Evolutionary conservation across 83 land plant species (phyloP), one percentile per base, ranked within the genome.

Genomic region (Isoetes engelmannii): DNA sequence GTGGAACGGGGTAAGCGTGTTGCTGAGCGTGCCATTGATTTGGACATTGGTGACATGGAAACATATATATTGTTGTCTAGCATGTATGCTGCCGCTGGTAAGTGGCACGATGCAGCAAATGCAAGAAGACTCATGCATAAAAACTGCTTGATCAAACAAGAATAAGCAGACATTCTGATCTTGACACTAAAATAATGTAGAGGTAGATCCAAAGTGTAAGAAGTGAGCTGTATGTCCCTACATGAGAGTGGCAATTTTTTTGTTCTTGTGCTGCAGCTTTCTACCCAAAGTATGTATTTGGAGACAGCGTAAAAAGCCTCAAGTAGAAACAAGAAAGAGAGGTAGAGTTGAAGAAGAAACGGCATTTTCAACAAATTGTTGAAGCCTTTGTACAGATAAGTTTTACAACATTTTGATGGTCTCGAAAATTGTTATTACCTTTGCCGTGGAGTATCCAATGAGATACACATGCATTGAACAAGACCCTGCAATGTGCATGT

Each of bases 291-390:
- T 50, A 50, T 8, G 10, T 50, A 8, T 60, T 60, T 63, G 41
- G 66, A 63, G 69, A 66, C 15, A 66, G 69, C 45, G 61, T 46
- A 53, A 66, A 53, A 66, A 18, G 17, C 53, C 45, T 48, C 45
- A 18, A 66, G 69, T 46, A 53, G 48, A 18, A 66, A 18, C 45
- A 18, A 66, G 69, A 66, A 18, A 47, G 61, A 66, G 69, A 47
- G 61, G 17, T 12, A 66, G 61, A 46, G 10, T 37, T 5, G 50
- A 21, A 6, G 47, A n/a, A n/a, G n/a, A 69, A 41, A 69, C 17
- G 10, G 62, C n/a, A n/a, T n/a, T n/a, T n/a, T n/a, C n/a, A n/a
- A n/a, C n/a, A n/a, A n/a, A n/a, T n/a, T n/a, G n/a, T n/a, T n/a
- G n/a, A n/a, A n/a, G n/a, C n/a, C n/a, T n/a, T n/a, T n/a, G n/a